phyloP scores from a whole-genome alignment of 371 early-diverging fungal genomes.

The Haplosporangium sp. region DNA sequence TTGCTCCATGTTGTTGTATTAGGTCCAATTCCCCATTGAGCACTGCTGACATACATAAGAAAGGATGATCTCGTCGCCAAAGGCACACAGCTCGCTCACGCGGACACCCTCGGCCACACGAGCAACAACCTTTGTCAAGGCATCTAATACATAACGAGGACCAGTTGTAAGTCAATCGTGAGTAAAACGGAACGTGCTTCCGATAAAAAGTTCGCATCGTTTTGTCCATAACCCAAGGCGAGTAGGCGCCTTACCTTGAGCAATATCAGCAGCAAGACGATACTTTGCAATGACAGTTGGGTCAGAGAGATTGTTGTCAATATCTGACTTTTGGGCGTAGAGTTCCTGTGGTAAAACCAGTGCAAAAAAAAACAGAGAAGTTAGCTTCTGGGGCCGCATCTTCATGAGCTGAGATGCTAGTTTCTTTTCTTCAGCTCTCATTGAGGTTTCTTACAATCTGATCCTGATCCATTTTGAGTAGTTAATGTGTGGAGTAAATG shows the following conservation, averaged over 20 bases:
- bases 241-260: constrained; percentile 66
- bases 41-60: constrained; percentile 61
- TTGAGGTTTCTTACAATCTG: constrained; percentile 33
- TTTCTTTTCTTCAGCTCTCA: no score
- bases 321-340: constrained; percentile 61
- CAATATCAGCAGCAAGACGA: constrained; percentile 82
- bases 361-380: background rate
- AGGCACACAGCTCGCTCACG: constrained; percentile 81
- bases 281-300: constrained; percentile 82
- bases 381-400: background rate
- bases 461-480: constrained; percentile 42
- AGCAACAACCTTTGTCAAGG: constrained; percentile 65
- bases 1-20: background rate
- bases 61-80: constrained; percentile 82
- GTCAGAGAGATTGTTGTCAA: constrained; percentile 74
- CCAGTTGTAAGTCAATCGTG: background rate
- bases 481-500: background rate
- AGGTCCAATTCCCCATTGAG: background rate
- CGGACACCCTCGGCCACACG: constrained; percentile 71
- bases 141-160: constrained; percentile 46
- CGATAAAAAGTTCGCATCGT: background rate
- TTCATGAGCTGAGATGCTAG: background rate
- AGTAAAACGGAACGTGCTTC: background rate
- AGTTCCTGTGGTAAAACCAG: constrained; percentile 33
- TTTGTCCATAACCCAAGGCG: background rate